These are phyloP conservation scores for Ceratocystis albifundus DNA, from an alignment of 2,329 filamentous ascomycete genomes.

Conservation along the genomic window DNA sequence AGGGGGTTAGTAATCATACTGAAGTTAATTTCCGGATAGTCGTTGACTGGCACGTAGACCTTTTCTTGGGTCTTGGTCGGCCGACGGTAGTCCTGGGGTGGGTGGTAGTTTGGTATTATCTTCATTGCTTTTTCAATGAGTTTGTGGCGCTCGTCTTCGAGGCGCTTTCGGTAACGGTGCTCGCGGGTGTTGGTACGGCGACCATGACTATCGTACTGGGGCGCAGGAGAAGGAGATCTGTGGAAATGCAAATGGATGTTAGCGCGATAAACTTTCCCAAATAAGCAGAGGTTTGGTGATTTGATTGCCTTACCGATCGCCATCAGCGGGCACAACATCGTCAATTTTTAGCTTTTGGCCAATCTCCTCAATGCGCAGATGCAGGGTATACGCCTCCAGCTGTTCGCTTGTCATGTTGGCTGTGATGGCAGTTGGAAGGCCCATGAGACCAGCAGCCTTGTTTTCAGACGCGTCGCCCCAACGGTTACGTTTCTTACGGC, in stretches of 20 bases:
- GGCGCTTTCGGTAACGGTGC: slow-evolving; percentile 92
- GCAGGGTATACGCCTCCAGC: slow-evolving; percentile 90
- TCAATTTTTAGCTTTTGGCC: slow-evolving; percentile 98
- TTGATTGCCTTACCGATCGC: slow-evolving; percentile 60
- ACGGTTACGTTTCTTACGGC: slow-evolving; percentile 95
- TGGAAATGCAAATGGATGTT: slow-evolving; percentile 23
- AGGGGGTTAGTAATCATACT: slow-evolving; percentile 99
- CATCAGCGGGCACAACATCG: slow-evolving; percentile 94
- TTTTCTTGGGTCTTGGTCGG: slow-evolving; percentile 99
- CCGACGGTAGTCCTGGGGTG: slow-evolving; percentile 93
- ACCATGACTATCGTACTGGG: slow-evolving; percentile 98
- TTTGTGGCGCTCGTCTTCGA: slow-evolving; percentile 98
- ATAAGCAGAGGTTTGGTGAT: neutral
- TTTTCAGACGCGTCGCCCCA: slow-evolving; percentile 98
- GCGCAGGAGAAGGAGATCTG: slow-evolving; percentile 88
- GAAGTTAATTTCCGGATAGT: slow-evolving; percentile 99
- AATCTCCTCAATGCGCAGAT: slow-evolving; percentile 96
- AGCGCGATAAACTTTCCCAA: neutral
- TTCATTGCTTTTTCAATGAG: slow-evolving; percentile 99
- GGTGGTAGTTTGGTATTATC: slow-evolving; percentile 98
- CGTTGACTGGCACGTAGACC: slow-evolving; percentile 99
- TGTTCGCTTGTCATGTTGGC: slow-evolving; percentile 98
- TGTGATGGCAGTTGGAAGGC: slow-evolving; percentile 87
- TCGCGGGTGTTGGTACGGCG: slow-evolving; percentile 98
- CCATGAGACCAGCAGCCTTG: slow-evolving; percentile 97